phyloP scores from a whole-genome alignment of 2,329 filamentous ascomycete species.

The Diaporthe citrichinensis region DNA sequence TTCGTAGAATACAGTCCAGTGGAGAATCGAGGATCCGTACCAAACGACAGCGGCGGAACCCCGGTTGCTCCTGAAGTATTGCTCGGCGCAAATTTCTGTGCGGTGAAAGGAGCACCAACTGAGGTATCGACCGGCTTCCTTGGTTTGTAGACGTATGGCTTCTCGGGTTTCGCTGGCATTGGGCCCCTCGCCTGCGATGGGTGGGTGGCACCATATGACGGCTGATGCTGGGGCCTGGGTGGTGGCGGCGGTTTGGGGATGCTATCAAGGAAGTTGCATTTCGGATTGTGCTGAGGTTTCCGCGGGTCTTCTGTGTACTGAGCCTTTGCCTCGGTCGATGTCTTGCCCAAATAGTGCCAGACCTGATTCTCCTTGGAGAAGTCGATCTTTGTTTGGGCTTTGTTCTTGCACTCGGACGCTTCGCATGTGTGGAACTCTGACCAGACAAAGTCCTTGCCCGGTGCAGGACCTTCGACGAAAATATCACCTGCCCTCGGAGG shows the following conservation, averaged over 20 bases:
- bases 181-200: constrained; percentile 38
- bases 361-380: constrained; percentile 80
- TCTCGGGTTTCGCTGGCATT: constrained; percentile 53
- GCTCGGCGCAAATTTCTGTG: constrained; percentile 54
- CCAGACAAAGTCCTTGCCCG: constrained; percentile 70
- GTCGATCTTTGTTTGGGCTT: constrained; percentile 77
- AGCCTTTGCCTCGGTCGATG: constrained; percentile 89
- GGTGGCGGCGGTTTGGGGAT: constrained; percentile 62
- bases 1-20: constrained; percentile 44
- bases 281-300: constrained; percentile 73
- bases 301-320: constrained; percentile 87
- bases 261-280: constrained; percentile 81
- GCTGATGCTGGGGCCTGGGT: constrained; percentile 43
- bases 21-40: constrained; percentile 44
- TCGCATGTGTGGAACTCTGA: constrained; percentile 82
- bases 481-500: constrained; percentile 75
- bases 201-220: constrained; percentile 42
- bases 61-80: constrained; percentile 35
- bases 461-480: constrained; percentile 68
- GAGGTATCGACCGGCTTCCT: constrained; percentile 52
- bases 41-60: constrained; percentile 44
- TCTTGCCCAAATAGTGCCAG: constrained; percentile 90
- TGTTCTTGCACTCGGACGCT: constrained; percentile 60
- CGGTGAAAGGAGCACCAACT: constrained; percentile 48
- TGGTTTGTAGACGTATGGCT: constrained; percentile 69